Evolutionary conservation across 2,329 filamentous ascomycete genomes (phyloP), one percentile per base, ranked within the genome.

Genomic region (Teratosphaeriaceae sp.): DNA sequence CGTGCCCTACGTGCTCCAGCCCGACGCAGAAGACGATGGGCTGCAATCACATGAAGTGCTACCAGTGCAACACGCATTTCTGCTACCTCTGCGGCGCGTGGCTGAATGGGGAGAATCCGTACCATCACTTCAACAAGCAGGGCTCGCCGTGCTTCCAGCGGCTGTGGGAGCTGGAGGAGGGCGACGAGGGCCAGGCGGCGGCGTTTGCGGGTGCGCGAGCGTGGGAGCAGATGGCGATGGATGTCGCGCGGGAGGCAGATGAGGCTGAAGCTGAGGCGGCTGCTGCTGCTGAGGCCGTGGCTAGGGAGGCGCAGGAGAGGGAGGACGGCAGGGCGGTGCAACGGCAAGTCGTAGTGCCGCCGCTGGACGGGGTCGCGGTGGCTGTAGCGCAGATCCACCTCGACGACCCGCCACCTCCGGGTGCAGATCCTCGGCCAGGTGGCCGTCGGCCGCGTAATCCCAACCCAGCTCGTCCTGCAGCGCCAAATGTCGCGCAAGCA

Each of bases 21-120:
- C 87, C 87, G 0, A 84, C 83, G 18, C 87, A 95, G 62, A 98
- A 98, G 71, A 87, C 84, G 1, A 81, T 86, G 59, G 92, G 92
- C 29, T 98, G 92, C 72, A 96, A 96, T 65, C 89, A 96, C 65
- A 97, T 97, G 88, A 85, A 83, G 38, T 96, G 90, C 66, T 87
- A 84, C 63, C 82, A 86, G 50, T 98, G 92, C 70, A 75, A 83
- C 40, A 85, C 87, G 2, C 90, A 97, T 64, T 97, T 96, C 62
- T 98, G 92, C 69, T 97, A 97, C 55, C 75, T 97, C 1, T 97
- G 92, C 60, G 84, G 84, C 0, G 76, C 81, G n/a, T 97, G 87
- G 85, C 74, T 98, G 31, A 76, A 83, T 43, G 79, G 85, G 0
- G 72, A 69, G 15, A 92, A 95, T 54, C 89, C 89, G 1, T 97